phyloP scores from a whole-genome alignment of 345 rosid genomes.

The Noccaea bulbosa region DNA sequence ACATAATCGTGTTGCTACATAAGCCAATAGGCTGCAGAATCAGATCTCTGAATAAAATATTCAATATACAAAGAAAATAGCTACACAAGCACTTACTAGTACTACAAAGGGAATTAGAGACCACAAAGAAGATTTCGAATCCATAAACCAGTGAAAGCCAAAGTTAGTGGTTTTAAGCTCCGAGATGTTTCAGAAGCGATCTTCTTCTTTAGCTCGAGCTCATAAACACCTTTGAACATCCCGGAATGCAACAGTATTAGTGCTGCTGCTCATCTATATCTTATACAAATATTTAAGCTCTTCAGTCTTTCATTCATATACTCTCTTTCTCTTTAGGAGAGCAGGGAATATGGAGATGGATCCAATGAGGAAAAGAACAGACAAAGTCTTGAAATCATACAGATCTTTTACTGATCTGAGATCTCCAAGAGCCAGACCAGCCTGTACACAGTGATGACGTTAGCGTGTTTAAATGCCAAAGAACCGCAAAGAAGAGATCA shows the following conservation, averaged over 20 bases:
- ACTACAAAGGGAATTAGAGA: slow-evolving; percentile 26
- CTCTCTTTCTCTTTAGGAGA: slow-evolving; percentile 75
- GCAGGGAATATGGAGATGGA: slow-evolving; percentile 66
- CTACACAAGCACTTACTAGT: slow-evolving; percentile 33
- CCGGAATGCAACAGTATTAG: neutral
- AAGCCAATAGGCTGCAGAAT: slow-evolving; percentile 34
- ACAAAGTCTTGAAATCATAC: slow-evolving; percentile 74
- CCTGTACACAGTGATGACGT: slow-evolving; percentile 47
- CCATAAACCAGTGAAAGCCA: slow-evolving; percentile 20
- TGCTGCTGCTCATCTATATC: slow-evolving; percentile 30
- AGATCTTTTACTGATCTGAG: slow-evolving; percentile 78
- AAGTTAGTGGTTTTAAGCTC: slow-evolving; percentile 13
- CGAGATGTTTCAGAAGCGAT: slow-evolving; percentile 6
- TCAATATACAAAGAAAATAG: slow-evolving; percentile 35
- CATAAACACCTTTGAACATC: slow-evolving; percentile 24
- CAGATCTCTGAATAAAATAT: slow-evolving; percentile 23
- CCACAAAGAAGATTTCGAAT: neutral
- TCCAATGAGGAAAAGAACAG: slow-evolving; percentile 74
- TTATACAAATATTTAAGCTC: neutral
- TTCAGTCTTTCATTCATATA: slow-evolving; percentile 53
- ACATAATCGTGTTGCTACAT: slow-evolving; percentile 30
- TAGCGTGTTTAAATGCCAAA: neutral
- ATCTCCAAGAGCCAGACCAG: slow-evolving; percentile 85
- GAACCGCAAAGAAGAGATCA: neutral
- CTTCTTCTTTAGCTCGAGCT: slow-evolving; percentile 28